Percentiles rank a stretch among this genome's conserved stretches.
Conservation (phyloP, 441 rosid species). For the Breynia disticha region DNA sequence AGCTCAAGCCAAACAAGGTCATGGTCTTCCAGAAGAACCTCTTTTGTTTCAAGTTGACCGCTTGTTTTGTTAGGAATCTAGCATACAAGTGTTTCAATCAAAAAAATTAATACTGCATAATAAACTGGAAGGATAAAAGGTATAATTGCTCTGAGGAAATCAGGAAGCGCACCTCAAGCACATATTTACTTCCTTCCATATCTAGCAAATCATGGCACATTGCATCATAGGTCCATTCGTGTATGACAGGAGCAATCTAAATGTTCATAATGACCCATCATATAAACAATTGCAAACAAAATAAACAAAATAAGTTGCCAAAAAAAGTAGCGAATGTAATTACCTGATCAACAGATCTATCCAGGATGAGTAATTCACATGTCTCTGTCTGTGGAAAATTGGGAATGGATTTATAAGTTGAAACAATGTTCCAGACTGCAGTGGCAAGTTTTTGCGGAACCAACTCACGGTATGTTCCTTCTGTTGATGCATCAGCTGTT, state of each 20-base stretch:
- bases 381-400: slow-evolving; percentile 88
- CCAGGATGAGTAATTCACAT: slow-evolving; percentile 85
- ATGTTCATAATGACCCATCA: slow-evolving; percentile 13
- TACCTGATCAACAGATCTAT: slow-evolving; percentile 91
- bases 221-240: slow-evolving; percentile 99
- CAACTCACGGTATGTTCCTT: slow-evolving; percentile 65
- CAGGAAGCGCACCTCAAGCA: slow-evolving; percentile 50
- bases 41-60: slow-evolving; percentile 70
- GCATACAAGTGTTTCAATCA: slow-evolving; percentile 18
- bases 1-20: slow-evolving; percentile 98
- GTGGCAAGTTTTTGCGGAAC: slow-evolving; percentile 87
- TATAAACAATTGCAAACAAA: slow-evolving; percentile 3
- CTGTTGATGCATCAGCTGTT: slow-evolving; percentile 56
- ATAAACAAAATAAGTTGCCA: slow-evolving; percentile 4
- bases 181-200: slow-evolving; percentile 89
- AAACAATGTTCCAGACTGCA: slow-evolving; percentile 64
- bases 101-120: neutral
- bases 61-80: slow-evolving; percentile 75
- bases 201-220: slow-evolving; percentile 92
- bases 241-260: slow-evolving; percentile 91
- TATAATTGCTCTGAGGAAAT: neutral
- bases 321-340: slow-evolving; percentile 6
- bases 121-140: neutral
- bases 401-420: slow-evolving; percentile 55
- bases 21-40: slow-evolving; percentile 77